Evolutionary conservation across 2,329 filamentous ascomycete species (phyloP).

Genomic region (Emericellopsis cladophorae): DNA sequence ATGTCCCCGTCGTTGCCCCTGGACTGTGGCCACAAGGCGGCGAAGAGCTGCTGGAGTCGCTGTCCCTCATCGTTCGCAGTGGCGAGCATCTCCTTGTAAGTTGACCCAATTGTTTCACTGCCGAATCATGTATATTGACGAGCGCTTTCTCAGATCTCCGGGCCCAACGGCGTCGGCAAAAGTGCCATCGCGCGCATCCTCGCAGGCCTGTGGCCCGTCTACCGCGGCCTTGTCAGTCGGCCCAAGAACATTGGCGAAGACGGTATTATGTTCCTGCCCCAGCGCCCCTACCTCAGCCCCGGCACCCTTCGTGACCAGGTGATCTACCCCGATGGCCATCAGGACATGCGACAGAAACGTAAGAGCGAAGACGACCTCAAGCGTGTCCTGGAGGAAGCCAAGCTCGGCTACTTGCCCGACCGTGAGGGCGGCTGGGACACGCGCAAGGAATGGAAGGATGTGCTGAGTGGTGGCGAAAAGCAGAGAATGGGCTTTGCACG

Average conservation of each 20-base stretch:
- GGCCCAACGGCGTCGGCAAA: constrained; percentile 90
- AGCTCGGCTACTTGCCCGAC: constrained; percentile 77
- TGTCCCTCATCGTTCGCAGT: constrained; percentile 79
- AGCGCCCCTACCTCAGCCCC: constrained; percentile 82
- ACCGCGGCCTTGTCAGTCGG: constrained; percentile 80
- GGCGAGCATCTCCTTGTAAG: constrained; percentile 76
- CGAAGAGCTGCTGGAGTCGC: constrained; percentile 77
- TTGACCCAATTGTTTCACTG: not conserved
- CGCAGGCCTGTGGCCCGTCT: constrained; percentile 90
- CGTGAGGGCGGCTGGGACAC: constrained; percentile 96
- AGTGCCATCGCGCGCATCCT: constrained; percentile 77
- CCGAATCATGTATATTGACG: too few species aligned
- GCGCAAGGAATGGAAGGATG: constrained; percentile 96
- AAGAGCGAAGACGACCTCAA: constrained; percentile 69
- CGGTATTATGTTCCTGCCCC: constrained; percentile 96
- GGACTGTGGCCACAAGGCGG: constrained; percentile 80
- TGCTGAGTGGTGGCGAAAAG: constrained; percentile 94
- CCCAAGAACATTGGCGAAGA: constrained; percentile 72
- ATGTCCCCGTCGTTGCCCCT: constrained; percentile 86
- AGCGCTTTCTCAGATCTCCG: constrained; percentile 51
- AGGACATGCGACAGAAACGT: constrained; percentile 79
- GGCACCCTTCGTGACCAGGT: constrained; percentile 93
- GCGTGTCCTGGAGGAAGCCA: constrained; percentile 67
- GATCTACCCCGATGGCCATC: constrained; percentile 90
- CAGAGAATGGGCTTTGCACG: constrained; percentile 88